Evolutionary conservation across 2,329 filamentous ascomycete species (phyloP), one percentile per base, ranked within the genome.

Genomic region (Cercospora janseana): DNA sequence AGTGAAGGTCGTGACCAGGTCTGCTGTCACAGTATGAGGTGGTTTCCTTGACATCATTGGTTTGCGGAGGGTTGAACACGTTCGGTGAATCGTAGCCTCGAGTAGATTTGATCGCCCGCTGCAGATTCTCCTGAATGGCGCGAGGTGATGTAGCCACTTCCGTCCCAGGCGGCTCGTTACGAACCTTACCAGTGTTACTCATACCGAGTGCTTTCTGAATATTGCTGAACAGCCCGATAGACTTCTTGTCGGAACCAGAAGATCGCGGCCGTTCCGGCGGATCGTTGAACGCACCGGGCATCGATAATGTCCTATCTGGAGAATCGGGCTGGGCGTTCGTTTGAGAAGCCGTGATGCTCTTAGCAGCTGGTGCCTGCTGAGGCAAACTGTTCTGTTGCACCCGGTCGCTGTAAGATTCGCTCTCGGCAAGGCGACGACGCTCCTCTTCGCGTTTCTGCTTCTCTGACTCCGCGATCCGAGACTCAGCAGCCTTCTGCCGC

Each of bases 1-100:
- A 85, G 12, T 75, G 75, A 8, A 95, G 81, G 68, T 95, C 83
- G 50, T 90, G 82, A 1, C 81, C 82, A 2, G 86, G 82, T 18
- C 75, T 85, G 59, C 82, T 79, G 71, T 96, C 91, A 68, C 91
- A 96, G 71, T 95, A 95, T 0, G 87, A 86, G 60, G 88, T 86
- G 6, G 64, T 64, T 68, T 95, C 90, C 64, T 86, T 86, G 58
- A 95, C 83, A 43, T 84, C 74, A 54, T 82, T 84, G 27, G 86
- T 85, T 46, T 81, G 74, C 0, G 88, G 88, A 16, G 82, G 80
- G 3, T 81, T 82, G 70, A 88, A 92, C n/a, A 95, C 71, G 8
- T 75, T 74, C 12, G 81, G 78, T 1, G 87, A 88, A 56, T 87
- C 85, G 67, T 91, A 85, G 1, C 89, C 77, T 28, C 89, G 82